Evolutionary conservation across 148 eudicot species (phyloP), one percentile per base, ranked within the genome.

Genomic region (Mesembryanthemum crystallinum): DNA sequence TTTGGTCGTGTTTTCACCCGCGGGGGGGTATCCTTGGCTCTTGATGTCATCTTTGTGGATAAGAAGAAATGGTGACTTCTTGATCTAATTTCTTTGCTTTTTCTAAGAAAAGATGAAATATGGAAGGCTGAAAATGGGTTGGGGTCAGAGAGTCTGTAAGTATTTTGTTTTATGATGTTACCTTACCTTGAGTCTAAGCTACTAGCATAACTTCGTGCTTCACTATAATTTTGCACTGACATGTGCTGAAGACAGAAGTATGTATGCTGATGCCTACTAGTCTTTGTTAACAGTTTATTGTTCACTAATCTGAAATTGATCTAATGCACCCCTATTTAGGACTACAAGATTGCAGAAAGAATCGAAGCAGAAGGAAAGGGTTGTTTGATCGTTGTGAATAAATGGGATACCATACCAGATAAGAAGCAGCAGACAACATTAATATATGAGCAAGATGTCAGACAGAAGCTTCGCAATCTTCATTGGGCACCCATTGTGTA

Each of bases 401-500:
- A 96, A 77, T 92, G 99, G 99, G 99, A 96, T 76, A 96, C 99
- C 1, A 91, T 96, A 77, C 98, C 99, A 32, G 86, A 92, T 74
- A 96, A 96, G 80, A 91, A 89, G 76, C 94, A 92, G 69, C 88
- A 96, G 77, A 91, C 97, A 51, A 85, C 98, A 37, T 72, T 75
- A 35, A 68, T 86, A 47, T 96, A 96, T 78, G 99, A 96, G 75
- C 89, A 91, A 66, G 98, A 96, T 84, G 97, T 96, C 23, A 85
- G 99, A 75, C 83, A 70, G 76, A 96, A 88, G 85, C 88, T 96
- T 23, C 96, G 99, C 43, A 82, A 75, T 81, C 99, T 96, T 78
- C 90, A 78, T 63, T 96, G 99, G 99, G 99, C 99, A 39, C 99
- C 99, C 62, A 84, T 96, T 83, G 99, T 96, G 67, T 96, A 92